Conservation (phyloP, 2,329 filamentous ascomycete genomes). For the Monosporascus sp. region DNA sequence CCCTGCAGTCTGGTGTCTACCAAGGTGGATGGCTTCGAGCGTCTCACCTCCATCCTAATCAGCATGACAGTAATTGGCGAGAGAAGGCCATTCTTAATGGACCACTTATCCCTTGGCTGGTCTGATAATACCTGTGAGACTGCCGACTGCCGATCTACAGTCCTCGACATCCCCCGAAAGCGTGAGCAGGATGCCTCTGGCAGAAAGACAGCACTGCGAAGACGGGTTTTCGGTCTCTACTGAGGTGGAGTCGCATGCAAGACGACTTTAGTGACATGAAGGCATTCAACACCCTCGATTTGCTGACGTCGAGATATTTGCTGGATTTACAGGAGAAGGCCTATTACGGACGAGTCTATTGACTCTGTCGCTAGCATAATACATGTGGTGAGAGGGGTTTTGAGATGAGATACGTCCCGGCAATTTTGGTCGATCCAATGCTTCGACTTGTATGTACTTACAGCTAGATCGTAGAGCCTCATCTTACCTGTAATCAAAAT, state of each 20-base stretch:
- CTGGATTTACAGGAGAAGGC: slow-evolving; percentile 16
- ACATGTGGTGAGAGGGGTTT: slow-evolving; percentile 11
- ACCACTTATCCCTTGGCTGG: slow-evolving; percentile 40
- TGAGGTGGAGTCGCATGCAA: slow-evolving; percentile 7
- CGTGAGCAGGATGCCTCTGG: slow-evolving; percentile 9
- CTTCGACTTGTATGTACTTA: slow-evolving; percentile 14
- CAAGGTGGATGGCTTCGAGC: slow-evolving; percentile 16
- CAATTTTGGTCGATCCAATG: slow-evolving; percentile 17
- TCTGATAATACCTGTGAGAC: slow-evolving; percentile 34
- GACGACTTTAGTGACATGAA: slow-evolving; percentile 6
- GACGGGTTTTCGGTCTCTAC: slow-evolving; percentile 12
- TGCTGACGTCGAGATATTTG: slow-evolving; percentile 16
- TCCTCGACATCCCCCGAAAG: slow-evolving; percentile 23
- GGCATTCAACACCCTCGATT: slow-evolving; percentile 9
- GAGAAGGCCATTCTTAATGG: slow-evolving; percentile 40
- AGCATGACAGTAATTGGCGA: slow-evolving; percentile 32
- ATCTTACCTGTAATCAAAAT: too few species aligned
- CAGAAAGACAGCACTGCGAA: slow-evolving; percentile 12
- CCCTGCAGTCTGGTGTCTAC: slow-evolving; percentile 19
- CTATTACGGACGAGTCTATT: slow-evolving; percentile 10
- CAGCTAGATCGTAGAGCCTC: slow-evolving; percentile 6
- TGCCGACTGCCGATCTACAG: slow-evolving; percentile 31
- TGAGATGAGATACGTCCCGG: slow-evolving; percentile 11
- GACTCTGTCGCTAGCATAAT: slow-evolving; percentile 17
- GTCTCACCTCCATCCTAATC: slow-evolving; percentile 31